A percentile compares a stretch with the other conserved stretches of the same genome.
Conservation (phyloP, 2,329 filamentous ascomycete genomes). For the Aspergillus pseudoterreus region DNA sequence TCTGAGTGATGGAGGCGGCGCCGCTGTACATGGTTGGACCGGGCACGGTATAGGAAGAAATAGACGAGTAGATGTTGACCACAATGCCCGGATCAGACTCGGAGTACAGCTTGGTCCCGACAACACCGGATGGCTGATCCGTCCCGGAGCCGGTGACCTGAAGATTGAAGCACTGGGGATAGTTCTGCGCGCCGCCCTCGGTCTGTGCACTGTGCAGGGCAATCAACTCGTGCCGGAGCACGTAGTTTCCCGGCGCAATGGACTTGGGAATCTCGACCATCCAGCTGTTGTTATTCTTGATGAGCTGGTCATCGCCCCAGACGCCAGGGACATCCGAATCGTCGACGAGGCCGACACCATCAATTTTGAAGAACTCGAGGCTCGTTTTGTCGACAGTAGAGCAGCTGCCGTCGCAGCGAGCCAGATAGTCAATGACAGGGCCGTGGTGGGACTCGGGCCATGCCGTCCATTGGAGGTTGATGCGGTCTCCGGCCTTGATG, state of each 20-base stretch:
- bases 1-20: slow-evolving; percentile 10
- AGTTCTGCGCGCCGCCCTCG: slow-evolving; percentile 46
- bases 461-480: slow-evolving; percentile 57
- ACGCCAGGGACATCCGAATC: slow-evolving; percentile 38
- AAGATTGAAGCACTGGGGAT: slow-evolving; percentile 56
- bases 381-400: slow-evolving; percentile 47
- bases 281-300: slow-evolving; percentile 46
- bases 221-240: slow-evolving; percentile 52
- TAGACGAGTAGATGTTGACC: slow-evolving; percentile 53
- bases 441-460: slow-evolving; percentile 62
- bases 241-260: slow-evolving; percentile 47
- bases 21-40: slow-evolving; percentile 37
- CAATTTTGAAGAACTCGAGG: slow-evolving; percentile 61
- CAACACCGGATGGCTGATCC: slow-evolving; percentile 41
- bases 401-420: slow-evolving; percentile 54
- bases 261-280: slow-evolving; percentile 42
- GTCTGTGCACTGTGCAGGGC: slow-evolving; percentile 43
- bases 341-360: slow-evolving; percentile 49
- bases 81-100: slow-evolving; percentile 52
- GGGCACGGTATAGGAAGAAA: slow-evolving; percentile 47
- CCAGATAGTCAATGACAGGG: slow-evolving; percentile 60
- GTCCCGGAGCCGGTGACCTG: slow-evolving; percentile 52
- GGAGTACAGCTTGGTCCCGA: slow-evolving; percentile 53
- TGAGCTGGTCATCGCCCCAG: slow-evolving; percentile 54
- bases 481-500: slow-evolving; percentile 53